Conservation (phyloP, 169 alveolate species). For the Pseudocohnilembus persalinus region DNA sequence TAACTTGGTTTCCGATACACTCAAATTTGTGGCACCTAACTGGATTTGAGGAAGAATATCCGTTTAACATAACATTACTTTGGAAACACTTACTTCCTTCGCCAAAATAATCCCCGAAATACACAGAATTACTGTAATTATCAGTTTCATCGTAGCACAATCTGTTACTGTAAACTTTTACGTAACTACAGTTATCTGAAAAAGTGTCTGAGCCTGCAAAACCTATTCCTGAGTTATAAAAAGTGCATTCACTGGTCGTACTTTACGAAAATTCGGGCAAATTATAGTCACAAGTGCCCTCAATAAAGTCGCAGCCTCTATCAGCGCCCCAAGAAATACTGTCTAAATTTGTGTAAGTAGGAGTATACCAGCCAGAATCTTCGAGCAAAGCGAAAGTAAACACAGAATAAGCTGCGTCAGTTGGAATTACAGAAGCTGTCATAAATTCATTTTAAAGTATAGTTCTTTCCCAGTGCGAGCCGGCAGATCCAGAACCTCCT, state of each 20-base stretch:
- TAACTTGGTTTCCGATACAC: background rate
- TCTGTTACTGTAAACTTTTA: background rate
- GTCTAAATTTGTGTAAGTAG: constrained; percentile 8
- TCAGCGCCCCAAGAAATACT: constrained; percentile 24
- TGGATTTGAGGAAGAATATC: background rate
- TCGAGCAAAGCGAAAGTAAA: constrained; percentile 48
- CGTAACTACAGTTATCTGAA: background rate
- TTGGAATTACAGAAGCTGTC: constrained; percentile 36
- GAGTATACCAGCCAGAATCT: constrained; percentile 55
- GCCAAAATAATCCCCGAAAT: background rate
- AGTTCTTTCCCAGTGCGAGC: constrained; percentile 59
- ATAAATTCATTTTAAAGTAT: constrained; percentile 55
- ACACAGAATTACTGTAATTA: background rate
- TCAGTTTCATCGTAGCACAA: background rate
- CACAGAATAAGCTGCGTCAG: constrained; percentile 19
- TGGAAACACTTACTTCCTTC: background rate
- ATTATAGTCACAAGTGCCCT: background rate
- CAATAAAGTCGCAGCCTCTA: constrained; percentile 34
- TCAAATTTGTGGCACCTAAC: background rate
- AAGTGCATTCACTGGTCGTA: background rate
- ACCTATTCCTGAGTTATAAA: constrained; percentile 13
- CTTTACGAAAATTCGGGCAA: constrained; percentile 18
- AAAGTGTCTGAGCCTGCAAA: background rate
- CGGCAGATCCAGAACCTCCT: constrained; percentile 56
- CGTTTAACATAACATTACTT: background rate